phyloP scores from a whole-genome alignment of 2,329 filamentous ascomycete genomes.

The Aspergillus sp. region DNA sequence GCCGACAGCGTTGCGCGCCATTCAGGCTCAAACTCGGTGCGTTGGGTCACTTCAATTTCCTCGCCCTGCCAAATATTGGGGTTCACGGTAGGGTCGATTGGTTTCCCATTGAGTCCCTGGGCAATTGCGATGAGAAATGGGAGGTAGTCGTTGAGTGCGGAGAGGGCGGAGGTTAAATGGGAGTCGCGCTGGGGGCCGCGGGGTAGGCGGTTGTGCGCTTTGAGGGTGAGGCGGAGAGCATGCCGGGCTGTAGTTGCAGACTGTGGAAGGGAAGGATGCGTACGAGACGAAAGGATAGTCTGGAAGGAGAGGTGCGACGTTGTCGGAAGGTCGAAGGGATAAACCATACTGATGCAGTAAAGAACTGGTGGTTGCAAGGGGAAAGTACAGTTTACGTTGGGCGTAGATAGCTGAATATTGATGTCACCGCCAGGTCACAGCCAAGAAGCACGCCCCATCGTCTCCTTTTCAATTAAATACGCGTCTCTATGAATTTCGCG shows the following conservation, averaged over 20 bases:
- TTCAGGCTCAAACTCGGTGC: constrained; percentile 66
- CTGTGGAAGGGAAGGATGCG: constrained; percentile 85
- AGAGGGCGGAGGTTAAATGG: constrained; percentile 68
- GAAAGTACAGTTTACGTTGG: constrained; percentile 9
- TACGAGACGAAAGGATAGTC: constrained; percentile 71
- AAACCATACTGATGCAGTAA: constrained; percentile 67
- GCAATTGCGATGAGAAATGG: constrained; percentile 81
- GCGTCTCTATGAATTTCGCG: neutral
- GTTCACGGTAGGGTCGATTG: constrained; percentile 34
- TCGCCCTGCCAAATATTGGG: constrained; percentile 47
- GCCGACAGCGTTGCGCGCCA: constrained; percentile 78
- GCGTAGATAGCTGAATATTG: constrained; percentile 13
- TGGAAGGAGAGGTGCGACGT: constrained; percentile 85
- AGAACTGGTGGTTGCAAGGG: constrained; percentile 1
- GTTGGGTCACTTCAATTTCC: constrained; percentile 66
- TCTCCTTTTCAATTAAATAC: neutral
- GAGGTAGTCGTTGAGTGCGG: constrained; percentile 72
- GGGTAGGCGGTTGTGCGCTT: constrained; percentile 84
- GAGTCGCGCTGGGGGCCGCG: constrained; percentile 64
- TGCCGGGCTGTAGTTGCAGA: constrained; percentile 79
- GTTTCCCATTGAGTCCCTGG: constrained; percentile 62
- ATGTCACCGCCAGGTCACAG: constrained; percentile 22
- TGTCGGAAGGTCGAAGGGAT: constrained; percentile 82
- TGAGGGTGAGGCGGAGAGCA: constrained; percentile 78
- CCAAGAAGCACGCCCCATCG: constrained; percentile 9